These are phyloP conservation scores for Heracleum sosnowskyi DNA, from an alignment of 129 eudicot genomes.

Conservation along the genomic window DNA sequence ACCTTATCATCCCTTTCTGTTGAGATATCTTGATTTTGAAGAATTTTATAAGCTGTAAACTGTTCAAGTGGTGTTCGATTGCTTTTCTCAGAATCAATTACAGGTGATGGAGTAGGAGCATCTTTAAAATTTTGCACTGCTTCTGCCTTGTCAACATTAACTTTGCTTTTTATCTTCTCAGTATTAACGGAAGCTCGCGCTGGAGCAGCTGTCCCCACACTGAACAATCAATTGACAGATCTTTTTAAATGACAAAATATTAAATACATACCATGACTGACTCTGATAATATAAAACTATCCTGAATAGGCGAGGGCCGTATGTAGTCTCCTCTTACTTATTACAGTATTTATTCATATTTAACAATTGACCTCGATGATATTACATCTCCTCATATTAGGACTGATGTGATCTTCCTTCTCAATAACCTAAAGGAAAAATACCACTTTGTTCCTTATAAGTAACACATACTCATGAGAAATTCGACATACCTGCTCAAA, in stretches of 20 bases:
- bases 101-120: slow-evolving; percentile 24
- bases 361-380: not conserved
- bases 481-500: not conserved
- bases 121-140: slow-evolving; percentile 31
- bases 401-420: not conserved
- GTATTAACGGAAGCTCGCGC: slow-evolving; percentile 22
- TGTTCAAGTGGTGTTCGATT: slow-evolving; percentile 28
- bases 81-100: slow-evolving; percentile 17
- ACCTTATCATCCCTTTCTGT: slow-evolving; percentile 41
- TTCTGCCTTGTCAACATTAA: slow-evolving; percentile 17
- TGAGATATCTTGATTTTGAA: slow-evolving; percentile 29
- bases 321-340: not conserved
- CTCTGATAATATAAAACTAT: not conserved
- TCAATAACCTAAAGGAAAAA: not conserved
- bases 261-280: not conserved
- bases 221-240: slow-evolving; percentile 23
- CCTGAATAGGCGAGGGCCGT: not conserved
- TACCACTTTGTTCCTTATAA: too few species aligned
- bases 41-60: slow-evolving; percentile 36
- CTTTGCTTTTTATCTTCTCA: slow-evolving; percentile 27
- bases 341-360: not conserved
- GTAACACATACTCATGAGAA: not conserved
- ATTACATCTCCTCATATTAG: not conserved
- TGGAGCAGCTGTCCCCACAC: slow-evolving; percentile 33
- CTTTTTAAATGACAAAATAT: not conserved